Conservation (phyloP, 1,284 basidiomycete species). For the Waitea zeae region DNA sequence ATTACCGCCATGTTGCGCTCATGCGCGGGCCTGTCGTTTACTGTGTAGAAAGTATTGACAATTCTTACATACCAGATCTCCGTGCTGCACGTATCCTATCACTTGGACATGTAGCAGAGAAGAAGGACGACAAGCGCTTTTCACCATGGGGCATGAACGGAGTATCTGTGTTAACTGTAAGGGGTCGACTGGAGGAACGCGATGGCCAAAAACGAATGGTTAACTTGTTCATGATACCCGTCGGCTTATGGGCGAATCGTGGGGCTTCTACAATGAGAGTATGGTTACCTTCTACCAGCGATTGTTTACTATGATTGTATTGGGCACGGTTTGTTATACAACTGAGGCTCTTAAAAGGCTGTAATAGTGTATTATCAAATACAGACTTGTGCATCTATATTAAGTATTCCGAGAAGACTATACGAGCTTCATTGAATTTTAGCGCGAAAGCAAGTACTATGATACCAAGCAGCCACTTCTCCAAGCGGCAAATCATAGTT, state of each 20-base stretch:
- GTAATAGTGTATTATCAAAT: too few relatives aligned
- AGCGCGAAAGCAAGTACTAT: too few relatives aligned
- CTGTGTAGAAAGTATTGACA: conserved; percentile 10
- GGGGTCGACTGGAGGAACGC: background rate
- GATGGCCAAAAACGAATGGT: background rate
- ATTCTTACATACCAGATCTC: conserved; percentile 7
- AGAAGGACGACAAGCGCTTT: conserved; percentile 4
- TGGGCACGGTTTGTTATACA: too few relatives aligned
- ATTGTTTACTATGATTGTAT: too few relatives aligned
- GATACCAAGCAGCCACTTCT: too few relatives aligned
- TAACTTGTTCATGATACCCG: conserved; percentile 7
- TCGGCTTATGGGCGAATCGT: conserved; percentile 10
- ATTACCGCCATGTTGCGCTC: conserved; percentile 7
- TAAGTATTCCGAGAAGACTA: too few relatives aligned
- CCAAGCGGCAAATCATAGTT: too few relatives aligned
- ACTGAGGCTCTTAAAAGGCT: too few relatives aligned
- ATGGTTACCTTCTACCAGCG: conserved; percentile 10
- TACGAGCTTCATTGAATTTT: too few relatives aligned
- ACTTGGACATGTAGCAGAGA: conserved; percentile 4
- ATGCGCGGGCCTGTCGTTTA: conserved; percentile 9
- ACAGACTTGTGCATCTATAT: too few relatives aligned
- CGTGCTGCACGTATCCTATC: conserved; percentile 6
- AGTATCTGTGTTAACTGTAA: background rate
- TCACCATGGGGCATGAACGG: conserved; percentile 4
- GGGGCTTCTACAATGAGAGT: conserved; percentile 8